These are phyloP conservation scores for Emericellopsis cladophorae DNA, from an alignment of 2,329 filamentous ascomycete species.

Conservation along the genomic window DNA sequence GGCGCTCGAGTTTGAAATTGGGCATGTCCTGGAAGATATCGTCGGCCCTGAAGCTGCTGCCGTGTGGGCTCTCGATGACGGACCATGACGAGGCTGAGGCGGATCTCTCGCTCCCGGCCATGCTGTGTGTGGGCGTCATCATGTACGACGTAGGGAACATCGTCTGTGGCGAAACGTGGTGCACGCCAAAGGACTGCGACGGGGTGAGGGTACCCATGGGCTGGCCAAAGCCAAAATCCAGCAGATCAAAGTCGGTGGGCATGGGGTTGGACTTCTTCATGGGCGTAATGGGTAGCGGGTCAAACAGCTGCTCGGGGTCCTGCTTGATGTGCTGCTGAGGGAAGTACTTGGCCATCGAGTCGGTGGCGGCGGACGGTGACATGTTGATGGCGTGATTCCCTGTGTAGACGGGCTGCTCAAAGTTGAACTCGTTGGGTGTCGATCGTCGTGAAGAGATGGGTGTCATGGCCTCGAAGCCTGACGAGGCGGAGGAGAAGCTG, in stretches of 20 bases:
- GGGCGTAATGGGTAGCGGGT: slow-evolving; percentile 19
- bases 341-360: slow-evolving; percentile 15
- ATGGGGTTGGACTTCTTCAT: slow-evolving; percentile 21
- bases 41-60: background rate
- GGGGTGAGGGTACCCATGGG: slow-evolving; percentile 24
- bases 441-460: slow-evolving; percentile 29
- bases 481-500: slow-evolving; percentile 26
- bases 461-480: slow-evolving; percentile 28
- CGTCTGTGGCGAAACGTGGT: slow-evolving; percentile 19
- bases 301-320: slow-evolving; percentile 20
- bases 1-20: slow-evolving; percentile 19
- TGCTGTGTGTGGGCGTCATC: slow-evolving; percentile 25
- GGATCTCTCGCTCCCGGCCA: slow-evolving; percentile 23
- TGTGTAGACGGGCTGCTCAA: slow-evolving; percentile 22
- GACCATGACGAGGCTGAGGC: slow-evolving; percentile 24
- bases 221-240: slow-evolving; percentile 22
- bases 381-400: slow-evolving; percentile 16
- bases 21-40: slow-evolving; percentile 18
- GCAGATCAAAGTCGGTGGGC: slow-evolving; percentile 23
- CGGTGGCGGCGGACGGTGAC: slow-evolving; percentile 17
- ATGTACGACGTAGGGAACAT: slow-evolving; percentile 21
- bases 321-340: slow-evolving; percentile 11
- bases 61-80: slow-evolving; percentile 21
- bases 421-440: slow-evolving; percentile 22
- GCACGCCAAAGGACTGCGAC: slow-evolving; percentile 20